A percentile compares a stretch with the other conserved stretches of the same genome.
Conservation (phyloP, 345 rosid genomes). For the Hibiscus trionum region DNA sequence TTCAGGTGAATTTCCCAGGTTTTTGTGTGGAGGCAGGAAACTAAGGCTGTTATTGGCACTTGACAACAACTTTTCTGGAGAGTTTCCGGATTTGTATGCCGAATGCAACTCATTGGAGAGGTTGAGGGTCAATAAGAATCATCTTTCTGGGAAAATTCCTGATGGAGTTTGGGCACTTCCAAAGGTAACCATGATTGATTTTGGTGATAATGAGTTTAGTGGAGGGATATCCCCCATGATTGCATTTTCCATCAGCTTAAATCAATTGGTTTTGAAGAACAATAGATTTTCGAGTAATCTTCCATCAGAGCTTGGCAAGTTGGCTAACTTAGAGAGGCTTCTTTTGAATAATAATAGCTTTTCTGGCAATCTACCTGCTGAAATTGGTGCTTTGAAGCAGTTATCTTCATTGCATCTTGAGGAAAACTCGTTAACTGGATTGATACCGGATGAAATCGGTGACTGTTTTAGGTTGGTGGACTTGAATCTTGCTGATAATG, state of each 20-base stretch:
- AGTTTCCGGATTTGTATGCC: conserved; percentile 52
- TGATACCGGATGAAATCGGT: conserved; percentile 45
- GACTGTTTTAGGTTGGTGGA: conserved; percentile 55
- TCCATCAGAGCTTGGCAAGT: conserved; percentile 52
- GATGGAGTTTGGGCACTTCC: conserved; percentile 69
- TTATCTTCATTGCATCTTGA: conserved; percentile 68
- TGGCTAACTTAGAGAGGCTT: conserved; percentile 50
- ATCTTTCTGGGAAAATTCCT: conserved; percentile 49
- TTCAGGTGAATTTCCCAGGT: conserved; percentile 65
- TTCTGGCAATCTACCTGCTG: conserved; percentile 51
- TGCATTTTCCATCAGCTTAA: conserved; percentile 37
- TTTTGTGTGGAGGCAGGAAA: conserved; percentile 46
- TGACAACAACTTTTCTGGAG: conserved; percentile 59
- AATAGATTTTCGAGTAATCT: conserved; percentile 63
- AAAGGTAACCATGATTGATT: conserved; percentile 48
- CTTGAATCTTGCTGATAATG: conserved; percentile 65
- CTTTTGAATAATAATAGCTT: conserved; percentile 46
- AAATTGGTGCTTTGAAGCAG: conserved; percentile 44
- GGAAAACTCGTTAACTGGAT: conserved; percentile 51
- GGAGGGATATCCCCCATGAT: conserved; percentile 52
- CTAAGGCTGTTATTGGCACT: conserved; percentile 49
- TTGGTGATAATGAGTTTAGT: conserved; percentile 54
- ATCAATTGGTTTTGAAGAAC: conserved; percentile 47
- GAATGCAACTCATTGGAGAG: conserved; percentile 56
- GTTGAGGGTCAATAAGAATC: conserved; percentile 53